Evolutionary conservation across 225 moss, liverwort and hornwort species (phyloP).

Genomic region (Pleurozium schreberi): DNA sequence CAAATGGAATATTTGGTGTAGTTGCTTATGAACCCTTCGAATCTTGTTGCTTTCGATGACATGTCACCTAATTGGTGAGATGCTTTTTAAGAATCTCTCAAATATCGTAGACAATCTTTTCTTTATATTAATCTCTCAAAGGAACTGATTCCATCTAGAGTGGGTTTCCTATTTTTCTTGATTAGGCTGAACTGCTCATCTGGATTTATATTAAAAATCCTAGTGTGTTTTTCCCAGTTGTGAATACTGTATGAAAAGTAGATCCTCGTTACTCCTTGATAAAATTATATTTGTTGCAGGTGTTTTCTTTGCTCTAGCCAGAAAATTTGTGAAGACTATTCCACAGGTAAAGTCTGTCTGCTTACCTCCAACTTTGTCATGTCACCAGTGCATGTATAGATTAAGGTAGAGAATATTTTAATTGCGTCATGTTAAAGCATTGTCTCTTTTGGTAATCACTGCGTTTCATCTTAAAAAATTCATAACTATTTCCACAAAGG

Average conservation of each 20-base stretch:
- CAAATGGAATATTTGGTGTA: not conserved
- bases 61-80: not conserved
- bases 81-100: not conserved
- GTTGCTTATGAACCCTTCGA: not conserved
- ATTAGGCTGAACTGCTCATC: not conserved
- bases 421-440: not conserved
- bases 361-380: not conserved
- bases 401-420: not conserved
- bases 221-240: not conserved
- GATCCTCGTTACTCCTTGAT: not conserved
- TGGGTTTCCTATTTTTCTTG: not conserved
- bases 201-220: not conserved
- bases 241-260: not conserved
- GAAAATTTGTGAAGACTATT: constrained; percentile 13
- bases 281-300: not conserved
- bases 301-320: not conserved
- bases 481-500: no score
- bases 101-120: not conserved
- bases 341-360: constrained; percentile 14
- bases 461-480: no score
- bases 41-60: not conserved
- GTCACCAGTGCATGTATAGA: not conserved
- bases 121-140: not conserved
- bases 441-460: no score
- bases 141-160: not conserved